A percentile compares a stretch with the other conserved stretches of the same genome.
phyloP scores from a whole-genome alignment of 1,284 basidiomycete genomes.

The Papiliotrema laurentii region DNA sequence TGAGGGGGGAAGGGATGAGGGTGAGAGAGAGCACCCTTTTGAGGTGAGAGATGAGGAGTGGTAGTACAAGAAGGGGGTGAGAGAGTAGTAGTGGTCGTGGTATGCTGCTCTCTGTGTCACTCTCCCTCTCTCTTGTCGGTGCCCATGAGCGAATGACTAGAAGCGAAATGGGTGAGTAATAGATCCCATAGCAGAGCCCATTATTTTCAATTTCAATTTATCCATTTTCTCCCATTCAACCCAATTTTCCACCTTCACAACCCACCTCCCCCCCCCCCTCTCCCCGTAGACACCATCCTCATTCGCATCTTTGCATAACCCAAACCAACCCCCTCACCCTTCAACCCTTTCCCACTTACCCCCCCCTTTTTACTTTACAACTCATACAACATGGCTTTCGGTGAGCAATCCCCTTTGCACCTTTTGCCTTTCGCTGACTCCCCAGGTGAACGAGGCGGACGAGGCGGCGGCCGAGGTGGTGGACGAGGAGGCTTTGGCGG shows the following conservation, averaged over 20 bases:
- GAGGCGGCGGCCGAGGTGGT: conserved; percentile 40
- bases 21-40: background rate
- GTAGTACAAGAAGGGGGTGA: background rate
- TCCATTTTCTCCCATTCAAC: background rate
- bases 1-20: background rate
- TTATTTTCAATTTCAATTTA: no score
- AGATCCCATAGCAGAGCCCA: no score
- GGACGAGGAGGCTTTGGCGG: conserved; percentile 46
- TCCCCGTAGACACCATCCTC: no score
- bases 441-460: conserved; percentile 52
- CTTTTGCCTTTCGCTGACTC: background rate
- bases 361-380: background rate
- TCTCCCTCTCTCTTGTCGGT: background rate
- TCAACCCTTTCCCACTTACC: background rate
- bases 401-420: conserved; percentile 16
- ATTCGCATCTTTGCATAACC: no score
- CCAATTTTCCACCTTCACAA: background rate
- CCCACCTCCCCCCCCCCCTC: background rate
- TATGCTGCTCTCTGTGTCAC: no score
- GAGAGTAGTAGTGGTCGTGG: no score
- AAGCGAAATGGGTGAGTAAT: background rate
- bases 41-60: background rate
- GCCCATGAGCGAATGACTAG: no score
- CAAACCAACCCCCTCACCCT: background rate
- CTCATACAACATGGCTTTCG: conserved; percentile 45